phyloP scores from a whole-genome alignment of 2,329 filamentous ascomycete genomes.

The Nemania serpens region DNA sequence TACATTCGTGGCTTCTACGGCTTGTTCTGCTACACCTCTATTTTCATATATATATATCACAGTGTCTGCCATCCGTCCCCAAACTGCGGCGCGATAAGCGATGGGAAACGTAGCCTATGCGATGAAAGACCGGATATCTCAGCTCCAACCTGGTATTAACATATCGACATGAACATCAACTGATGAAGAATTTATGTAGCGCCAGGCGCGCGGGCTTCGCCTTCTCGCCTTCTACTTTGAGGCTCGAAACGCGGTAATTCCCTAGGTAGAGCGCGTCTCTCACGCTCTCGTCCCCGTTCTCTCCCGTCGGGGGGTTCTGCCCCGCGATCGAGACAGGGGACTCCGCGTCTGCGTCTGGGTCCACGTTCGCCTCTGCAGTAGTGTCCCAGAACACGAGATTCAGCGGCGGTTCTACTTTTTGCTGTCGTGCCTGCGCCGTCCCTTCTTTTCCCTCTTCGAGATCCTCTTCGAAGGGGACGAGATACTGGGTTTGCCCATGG shows the following conservation, averaged over 20 bases:
- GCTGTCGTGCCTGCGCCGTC: not conserved
- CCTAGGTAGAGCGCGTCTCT: slow-evolving; percentile 22
- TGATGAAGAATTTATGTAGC: slow-evolving; percentile 31
- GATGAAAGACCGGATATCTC: not conserved
- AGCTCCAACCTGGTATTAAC: too few species aligned
- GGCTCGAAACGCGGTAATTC: slow-evolving; percentile 33
- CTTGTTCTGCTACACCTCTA: too few species aligned
- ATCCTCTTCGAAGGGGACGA: slow-evolving; percentile 20
- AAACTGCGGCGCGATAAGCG: too few species aligned
- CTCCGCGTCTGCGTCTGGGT: too few species aligned
- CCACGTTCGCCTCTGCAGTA: not conserved
- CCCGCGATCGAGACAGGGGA: too few species aligned
- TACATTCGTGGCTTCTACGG: too few species aligned
- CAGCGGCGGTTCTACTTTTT: not conserved
- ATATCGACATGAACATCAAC: not conserved
- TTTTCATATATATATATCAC: too few species aligned
- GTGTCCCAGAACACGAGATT: slow-evolving; percentile 23
- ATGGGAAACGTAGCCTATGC: too few species aligned
- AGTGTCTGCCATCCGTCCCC: too few species aligned
- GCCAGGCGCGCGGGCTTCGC: slow-evolving; percentile 38
- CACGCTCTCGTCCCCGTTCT: not conserved
- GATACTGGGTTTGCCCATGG: not conserved
- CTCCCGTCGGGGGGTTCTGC: not conserved
- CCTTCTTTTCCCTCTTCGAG: not conserved
- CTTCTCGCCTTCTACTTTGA: slow-evolving; percentile 45